Evolutionary conservation across 192 early-diverging fungal genomes (phyloP).

Genomic region (Tieghemiomyces parasiticus): DNA sequence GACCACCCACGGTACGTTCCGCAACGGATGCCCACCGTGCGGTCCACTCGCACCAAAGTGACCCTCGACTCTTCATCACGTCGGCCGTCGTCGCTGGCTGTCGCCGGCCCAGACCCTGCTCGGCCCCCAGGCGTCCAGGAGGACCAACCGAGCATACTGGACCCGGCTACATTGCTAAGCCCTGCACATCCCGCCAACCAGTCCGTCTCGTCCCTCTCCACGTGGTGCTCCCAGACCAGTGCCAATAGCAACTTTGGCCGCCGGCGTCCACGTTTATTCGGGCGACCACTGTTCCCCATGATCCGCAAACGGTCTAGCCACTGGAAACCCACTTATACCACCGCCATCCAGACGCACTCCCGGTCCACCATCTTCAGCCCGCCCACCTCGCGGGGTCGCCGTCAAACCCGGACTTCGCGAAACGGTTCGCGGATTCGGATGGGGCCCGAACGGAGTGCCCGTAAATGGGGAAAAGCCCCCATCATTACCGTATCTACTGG

Average conservation of each 20-base stretch:
- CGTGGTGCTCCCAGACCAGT: slow-evolving; percentile 10
- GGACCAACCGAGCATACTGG: neutral
- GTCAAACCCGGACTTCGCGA: neutral
- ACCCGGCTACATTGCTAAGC: neutral
- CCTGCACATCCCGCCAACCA: neutral
- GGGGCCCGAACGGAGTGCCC: neutral
- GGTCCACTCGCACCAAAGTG: neutral
- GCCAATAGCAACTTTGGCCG: neutral
- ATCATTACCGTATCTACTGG: neutral
- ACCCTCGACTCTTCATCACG: neutral
- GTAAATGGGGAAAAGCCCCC: neutral
- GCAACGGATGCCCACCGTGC: neutral
- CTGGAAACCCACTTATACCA: neutral
- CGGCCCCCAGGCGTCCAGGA: neutral
- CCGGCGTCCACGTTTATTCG: slow-evolving; percentile 7
- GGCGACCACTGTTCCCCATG: slow-evolving; percentile 1
- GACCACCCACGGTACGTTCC: neutral
- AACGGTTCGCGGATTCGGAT: neutral
- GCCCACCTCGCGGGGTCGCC: neutral
- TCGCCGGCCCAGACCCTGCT: neutral
- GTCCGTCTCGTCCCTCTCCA: neutral
- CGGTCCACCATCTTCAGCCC: neutral
- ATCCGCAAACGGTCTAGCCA: slow-evolving; percentile 3
- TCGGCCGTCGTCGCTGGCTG: neutral
- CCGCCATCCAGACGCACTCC: slow-evolving; percentile 7